Conservation (phyloP, 2,329 filamentous ascomycete genomes). For the Esteya vermicola region DNA sequence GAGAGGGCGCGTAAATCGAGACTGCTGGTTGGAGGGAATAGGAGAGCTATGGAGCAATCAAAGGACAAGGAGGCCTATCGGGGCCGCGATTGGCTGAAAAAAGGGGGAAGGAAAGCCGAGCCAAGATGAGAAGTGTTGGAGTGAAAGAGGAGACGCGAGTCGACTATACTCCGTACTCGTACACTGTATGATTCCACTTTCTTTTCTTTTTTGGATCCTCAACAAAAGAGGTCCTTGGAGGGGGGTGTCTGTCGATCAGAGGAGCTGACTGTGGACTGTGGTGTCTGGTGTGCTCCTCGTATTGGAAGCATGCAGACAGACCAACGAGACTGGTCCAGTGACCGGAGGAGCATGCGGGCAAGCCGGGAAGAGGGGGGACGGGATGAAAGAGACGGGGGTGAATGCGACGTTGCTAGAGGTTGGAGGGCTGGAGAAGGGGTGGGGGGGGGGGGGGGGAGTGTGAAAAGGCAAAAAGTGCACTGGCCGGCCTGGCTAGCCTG, state of each 20-base stretch:
- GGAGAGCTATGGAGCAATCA: conserved; percentile 3
- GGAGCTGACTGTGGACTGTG: no score
- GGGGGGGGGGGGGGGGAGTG: not conserved
- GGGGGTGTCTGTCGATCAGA: no score
- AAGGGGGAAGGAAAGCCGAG: not conserved
- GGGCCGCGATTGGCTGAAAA: conserved; percentile 1
- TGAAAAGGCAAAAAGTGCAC: no score
- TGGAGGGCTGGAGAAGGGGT: not conserved
- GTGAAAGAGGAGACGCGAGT: conserved; percentile 2
- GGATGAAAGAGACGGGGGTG: not conserved
- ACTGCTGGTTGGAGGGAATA: not conserved
- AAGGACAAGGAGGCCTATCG: not conserved
- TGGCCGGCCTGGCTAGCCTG: no score
- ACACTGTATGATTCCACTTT: no score
- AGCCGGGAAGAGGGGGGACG: conserved; percentile 3
- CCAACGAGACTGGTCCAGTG: conserved; percentile 3
- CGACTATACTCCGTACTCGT: conserved; percentile 4
- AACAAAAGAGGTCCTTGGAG: no score
- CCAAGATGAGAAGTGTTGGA: not conserved
- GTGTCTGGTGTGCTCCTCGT: no score
- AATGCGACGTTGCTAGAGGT: not conserved
- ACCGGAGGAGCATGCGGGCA: conserved; percentile 6
- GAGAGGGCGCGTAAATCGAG: not conserved
- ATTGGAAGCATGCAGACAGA: not conserved
- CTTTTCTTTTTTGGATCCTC: no score